phyloP scores from a whole-genome alignment of 352 stramenopile genomes.

The Phytophthora multivora region DNA sequence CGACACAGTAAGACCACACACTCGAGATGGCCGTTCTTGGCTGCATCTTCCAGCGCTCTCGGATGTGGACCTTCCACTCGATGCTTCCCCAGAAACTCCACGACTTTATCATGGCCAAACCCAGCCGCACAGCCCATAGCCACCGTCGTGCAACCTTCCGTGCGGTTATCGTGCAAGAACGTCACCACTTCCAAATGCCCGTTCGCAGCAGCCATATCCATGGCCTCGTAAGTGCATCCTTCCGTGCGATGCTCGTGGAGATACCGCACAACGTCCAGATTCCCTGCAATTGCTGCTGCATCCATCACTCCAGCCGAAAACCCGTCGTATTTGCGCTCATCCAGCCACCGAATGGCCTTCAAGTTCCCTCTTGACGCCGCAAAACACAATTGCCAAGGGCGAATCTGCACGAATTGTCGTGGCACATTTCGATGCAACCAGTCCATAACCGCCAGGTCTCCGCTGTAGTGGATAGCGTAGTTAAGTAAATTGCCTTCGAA shows the following conservation, averaged over 20 bases:
- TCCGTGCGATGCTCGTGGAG: constrained; percentile 30
- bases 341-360: constrained; percentile 28
- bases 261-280: constrained; percentile 35
- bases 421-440: constrained; percentile 32
- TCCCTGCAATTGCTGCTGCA: constrained; percentile 25
- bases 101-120: constrained; percentile 31
- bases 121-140: constrained; percentile 36
- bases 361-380: constrained; percentile 34
- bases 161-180: constrained; percentile 37
- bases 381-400: constrained; percentile 37
- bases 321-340: constrained; percentile 23
- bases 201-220: constrained; percentile 43
- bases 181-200: constrained; percentile 33
- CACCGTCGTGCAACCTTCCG: constrained; percentile 35
- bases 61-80: constrained; percentile 37
- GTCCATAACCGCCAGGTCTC: constrained; percentile 25
- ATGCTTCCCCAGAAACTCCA: constrained; percentile 37
- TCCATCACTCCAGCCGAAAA: constrained; percentile 37
- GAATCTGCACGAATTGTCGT: constrained; percentile 24
- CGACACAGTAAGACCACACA: constrained; percentile 29
- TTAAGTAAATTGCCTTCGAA: constrained; percentile 39
- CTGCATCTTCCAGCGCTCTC: constrained; percentile 38
- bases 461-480: constrained; percentile 35
- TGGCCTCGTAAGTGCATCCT: constrained; percentile 36
- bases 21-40: constrained; percentile 36